Conservation (phyloP, 2,329 filamentous ascomycete genomes). For the Apiospora marii region DNA sequence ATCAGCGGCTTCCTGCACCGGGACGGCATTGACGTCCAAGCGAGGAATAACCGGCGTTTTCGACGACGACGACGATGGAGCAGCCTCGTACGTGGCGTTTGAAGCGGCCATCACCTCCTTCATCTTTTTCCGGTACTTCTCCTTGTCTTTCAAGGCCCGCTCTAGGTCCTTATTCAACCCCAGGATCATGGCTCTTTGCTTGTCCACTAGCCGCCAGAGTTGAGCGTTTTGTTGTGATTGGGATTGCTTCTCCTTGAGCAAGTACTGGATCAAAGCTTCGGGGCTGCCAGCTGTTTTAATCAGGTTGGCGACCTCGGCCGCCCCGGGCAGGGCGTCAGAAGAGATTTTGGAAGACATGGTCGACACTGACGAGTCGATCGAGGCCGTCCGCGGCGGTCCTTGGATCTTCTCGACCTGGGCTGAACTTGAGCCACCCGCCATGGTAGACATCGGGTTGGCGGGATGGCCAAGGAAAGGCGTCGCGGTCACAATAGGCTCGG, state of each 20-base stretch:
- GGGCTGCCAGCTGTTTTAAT: conserved; percentile 87
- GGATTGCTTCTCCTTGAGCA: conserved; percentile 91
- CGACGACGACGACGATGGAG: background rate
- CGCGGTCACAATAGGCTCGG: conserved; percentile 51
- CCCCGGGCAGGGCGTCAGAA: conserved; percentile 64
- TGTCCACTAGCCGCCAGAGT: conserved; percentile 94
- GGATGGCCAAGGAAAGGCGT: conserved; percentile 53
- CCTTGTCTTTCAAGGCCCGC: conserved; percentile 89
- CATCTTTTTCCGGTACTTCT: conserved; percentile 88
- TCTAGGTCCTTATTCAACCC: conserved; percentile 96
- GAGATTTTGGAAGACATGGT: conserved; percentile 70
- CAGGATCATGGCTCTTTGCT: conserved; percentile 92
- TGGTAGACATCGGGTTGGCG: conserved; percentile 49
- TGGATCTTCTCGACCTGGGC: conserved; percentile 45
- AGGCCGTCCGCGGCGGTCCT: conserved; percentile 71
- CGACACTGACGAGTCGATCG: conserved; percentile 93
- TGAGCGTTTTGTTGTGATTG: conserved; percentile 90
- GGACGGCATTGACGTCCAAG: conserved; percentile 38
- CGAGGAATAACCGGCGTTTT: conserved; percentile 32
- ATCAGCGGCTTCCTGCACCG: conserved; percentile 43
- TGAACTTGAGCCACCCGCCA: conserved; percentile 56
- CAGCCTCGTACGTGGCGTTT: conserved; percentile 10
- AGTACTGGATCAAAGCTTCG: conserved; percentile 86
- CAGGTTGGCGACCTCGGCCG: conserved; percentile 79
- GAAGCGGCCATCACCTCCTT: conserved; percentile 69